Base-by-base conservation (phyloP, 2,329 filamentous ascomycete genomes). In the Penicillium psychrosexuale region DNA sequence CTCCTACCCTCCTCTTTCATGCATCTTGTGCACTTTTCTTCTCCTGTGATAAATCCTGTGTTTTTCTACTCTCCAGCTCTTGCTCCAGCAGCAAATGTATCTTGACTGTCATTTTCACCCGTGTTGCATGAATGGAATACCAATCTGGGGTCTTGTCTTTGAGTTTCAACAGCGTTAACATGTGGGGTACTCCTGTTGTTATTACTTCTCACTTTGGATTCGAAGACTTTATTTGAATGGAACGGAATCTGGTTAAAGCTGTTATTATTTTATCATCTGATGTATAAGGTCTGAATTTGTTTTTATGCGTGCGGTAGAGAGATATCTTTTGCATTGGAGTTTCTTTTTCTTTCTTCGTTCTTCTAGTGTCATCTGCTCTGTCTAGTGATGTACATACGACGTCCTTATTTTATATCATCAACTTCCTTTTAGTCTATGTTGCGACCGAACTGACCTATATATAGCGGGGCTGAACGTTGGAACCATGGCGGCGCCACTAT, bases 11-110 rank as follows among this genome's bases (percentile, higher is more conserved):
- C 27, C n/a, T 52, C 11, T 47, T 40, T 38, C 47, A 42, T 53
- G 39, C 47, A 55, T 58, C 33, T 48, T 38, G 13, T 48, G 34
- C 43, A 31, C 34, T 58, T 56, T 31, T 55, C 38, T 52, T 53
- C 42, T 51, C 46, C 38, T 43, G 19, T 63, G 60, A 64, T 58
- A 57, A 62, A 55, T 50, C 51, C 50, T 38, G n/a, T 54, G 36
- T 55, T 36, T 51, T 48, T 37, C 40, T 49, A 40, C 39, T 54
- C 38, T 54, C 31, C 24, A 7, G 38, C 51, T 51, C 43, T 59
- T 61, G 28, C 50, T 37, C 39, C 30, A 49, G 43, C 40, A 46
- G 51, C 57, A 58, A 55, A 52, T 64, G 56, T 59, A 57, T 59
- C 52, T 47, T 58, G 59, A 55, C 55, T 36, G 56, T 57, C 56